phyloP scores from a whole-genome alignment of 768 basidiomycete species.

The Trametes gibbosa region DNA sequence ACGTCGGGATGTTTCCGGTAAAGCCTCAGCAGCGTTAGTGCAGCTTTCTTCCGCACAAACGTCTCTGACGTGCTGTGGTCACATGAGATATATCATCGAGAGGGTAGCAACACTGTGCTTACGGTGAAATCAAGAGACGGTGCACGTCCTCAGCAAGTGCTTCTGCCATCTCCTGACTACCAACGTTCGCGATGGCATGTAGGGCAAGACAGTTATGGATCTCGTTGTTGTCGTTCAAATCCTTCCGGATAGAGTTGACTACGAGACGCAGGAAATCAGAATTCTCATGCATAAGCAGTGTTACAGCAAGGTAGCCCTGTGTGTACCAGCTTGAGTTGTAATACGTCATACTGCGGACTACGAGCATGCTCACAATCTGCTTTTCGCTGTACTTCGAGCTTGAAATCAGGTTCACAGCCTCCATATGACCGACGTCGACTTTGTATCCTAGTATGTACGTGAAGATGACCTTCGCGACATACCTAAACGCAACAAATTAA shows the following conservation, averaged over 20 bases:
- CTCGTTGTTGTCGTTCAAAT: conserved; percentile 91
- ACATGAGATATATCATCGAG: not conserved
- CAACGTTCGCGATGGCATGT: conserved; percentile 98
- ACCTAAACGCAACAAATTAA: conserved; percentile 45
- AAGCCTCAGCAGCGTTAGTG: conserved; percentile 84
- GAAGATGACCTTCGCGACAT: conserved; percentile 98
- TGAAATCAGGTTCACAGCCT: conserved; percentile 96
- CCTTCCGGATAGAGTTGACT: conserved; percentile 97
- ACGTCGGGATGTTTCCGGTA: conserved; percentile 97
- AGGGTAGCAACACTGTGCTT: conserved; percentile 23
- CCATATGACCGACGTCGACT: conserved; percentile 99
- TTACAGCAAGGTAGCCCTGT: conserved; percentile 98
- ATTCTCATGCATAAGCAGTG: conserved; percentile 97
- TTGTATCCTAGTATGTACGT: conserved; percentile 99
- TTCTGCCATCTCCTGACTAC: conserved; percentile 98
- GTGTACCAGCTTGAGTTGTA: not conserved
- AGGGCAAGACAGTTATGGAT: conserved; percentile 94
- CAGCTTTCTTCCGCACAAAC: conserved; percentile 99
- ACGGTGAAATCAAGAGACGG: conserved; percentile 93
- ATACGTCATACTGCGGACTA: not conserved
- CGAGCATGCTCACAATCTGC: conserved; percentile 74
- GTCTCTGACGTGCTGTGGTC: conserved; percentile 77
- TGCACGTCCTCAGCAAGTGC: conserved; percentile 92
- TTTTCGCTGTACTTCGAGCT: conserved; percentile 97
- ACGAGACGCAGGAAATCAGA: conserved; percentile 95